Base-by-base conservation (phyloP, 148 eudicot species). In the Fallopia convolvulus region DNA sequence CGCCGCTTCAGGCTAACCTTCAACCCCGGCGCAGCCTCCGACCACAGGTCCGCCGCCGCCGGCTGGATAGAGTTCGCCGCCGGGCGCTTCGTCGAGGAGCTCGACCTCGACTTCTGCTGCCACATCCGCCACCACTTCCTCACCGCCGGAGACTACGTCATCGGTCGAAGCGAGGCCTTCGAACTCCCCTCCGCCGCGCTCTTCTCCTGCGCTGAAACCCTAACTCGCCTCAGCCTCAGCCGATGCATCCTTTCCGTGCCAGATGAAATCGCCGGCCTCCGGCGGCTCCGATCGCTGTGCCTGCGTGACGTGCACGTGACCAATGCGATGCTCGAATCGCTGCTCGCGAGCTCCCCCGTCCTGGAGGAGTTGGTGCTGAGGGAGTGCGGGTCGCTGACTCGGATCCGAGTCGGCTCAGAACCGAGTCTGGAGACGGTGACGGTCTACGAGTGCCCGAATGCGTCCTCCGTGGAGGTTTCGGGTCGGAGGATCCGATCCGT, bases 361-460 rank as follows among this genome's bases (percentile, higher is more conserved):
- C 83, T 83, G 11, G 81, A 76, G 66, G 79, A 70, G 18, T 33
- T 83, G 32, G 81, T 72, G 49, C 52, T 83, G 2, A 81, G 75
- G 71, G 86, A 83, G 70, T 78, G 81, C 58, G 81, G 77, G 9
- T 78, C 86, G 2, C 41, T 83, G 33, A 80, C 46, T 49, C 61
- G 74, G 48, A 72, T 83, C 77, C 78, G 71, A 44, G 63, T 83
- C 55, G 52, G 9, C 21, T 60, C 81, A 20, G 21, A 72, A 6
- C 65, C 48, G 20, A 66, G 53, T 6, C 79, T 83, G 3, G 78
- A 52, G 79, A 63, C 41, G 14, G 32, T 83, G 79, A 83, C 86
- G 32, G 77, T 83, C 6, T 83, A 83, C 75, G 86, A 83, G 55
- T 83, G 86, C 36, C 76, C 53, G 18, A 83, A 83, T 39, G 81